phyloP scores from a whole-genome alignment of 352 stramenopile species.

The Paralagenidium karlingii region DNA sequence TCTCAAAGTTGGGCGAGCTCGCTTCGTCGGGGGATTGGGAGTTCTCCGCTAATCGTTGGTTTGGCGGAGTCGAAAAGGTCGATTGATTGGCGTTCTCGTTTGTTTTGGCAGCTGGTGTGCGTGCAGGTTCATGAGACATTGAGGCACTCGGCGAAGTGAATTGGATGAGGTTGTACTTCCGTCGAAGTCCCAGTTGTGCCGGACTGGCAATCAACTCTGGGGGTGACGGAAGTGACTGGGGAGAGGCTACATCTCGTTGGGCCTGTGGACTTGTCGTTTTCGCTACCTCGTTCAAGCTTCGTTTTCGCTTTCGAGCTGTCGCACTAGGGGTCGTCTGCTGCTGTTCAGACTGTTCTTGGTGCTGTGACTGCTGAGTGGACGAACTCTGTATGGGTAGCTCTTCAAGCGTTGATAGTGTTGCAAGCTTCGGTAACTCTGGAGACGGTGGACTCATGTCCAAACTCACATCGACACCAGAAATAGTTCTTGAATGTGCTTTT shows the following conservation, averaged over 20 bases:
- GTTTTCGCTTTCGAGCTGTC: too few species aligned
- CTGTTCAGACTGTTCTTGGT: neutral
- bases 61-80: neutral
- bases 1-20: conserved; percentile 41
- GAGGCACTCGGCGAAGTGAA: too few species aligned
- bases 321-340: neutral
- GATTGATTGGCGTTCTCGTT: too few species aligned
- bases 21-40: conserved; percentile 58
- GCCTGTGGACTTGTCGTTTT: neutral
- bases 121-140: too few species aligned
- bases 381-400: too few species aligned
- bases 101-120: too few species aligned
- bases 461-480: neutral
- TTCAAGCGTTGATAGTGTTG: conserved; percentile 24
- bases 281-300: neutral
- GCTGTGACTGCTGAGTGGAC: conserved; percentile 6
- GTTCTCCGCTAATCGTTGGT: too few species aligned
- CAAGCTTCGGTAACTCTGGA: conserved; percentile 41
- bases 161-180: neutral
- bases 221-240: too few species aligned
- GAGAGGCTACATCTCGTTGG: too few species aligned
- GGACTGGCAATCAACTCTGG: too few species aligned
- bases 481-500: neutral
- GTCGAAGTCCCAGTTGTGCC: too few species aligned
- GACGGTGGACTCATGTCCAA: conserved; percentile 17